A percentile compares a stretch with the other conserved stretches of the same genome.
Evolutionary conservation across 169 alveolate genomes (phyloP).

Genomic region (Cryptosporidium sp.): DNA sequence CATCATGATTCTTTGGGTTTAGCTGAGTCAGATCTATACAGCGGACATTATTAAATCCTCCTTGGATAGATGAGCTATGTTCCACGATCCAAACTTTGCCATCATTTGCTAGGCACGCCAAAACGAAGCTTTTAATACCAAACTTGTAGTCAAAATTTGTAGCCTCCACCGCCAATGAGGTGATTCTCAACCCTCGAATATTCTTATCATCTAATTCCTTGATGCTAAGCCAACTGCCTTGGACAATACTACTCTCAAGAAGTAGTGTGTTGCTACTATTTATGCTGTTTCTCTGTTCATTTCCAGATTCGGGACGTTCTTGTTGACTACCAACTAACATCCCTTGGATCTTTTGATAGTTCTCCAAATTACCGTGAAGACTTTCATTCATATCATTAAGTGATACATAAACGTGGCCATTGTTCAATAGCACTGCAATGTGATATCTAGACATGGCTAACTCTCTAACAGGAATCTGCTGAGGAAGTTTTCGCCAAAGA

Average conservation of each 20-base stretch:
- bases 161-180: constrained; percentile 1
- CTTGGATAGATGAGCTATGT: constrained; percentile 9
- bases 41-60: constrained; percentile 14
- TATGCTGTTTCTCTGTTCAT: constrained; percentile 30
- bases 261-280: constrained; percentile 43
- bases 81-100: constrained; percentile 50
- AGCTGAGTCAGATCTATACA: background rate
- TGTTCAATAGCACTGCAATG: constrained; percentile 54
- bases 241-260: constrained; percentile 27
- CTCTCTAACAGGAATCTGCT: constrained; percentile 63
- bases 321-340: background rate
- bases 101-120: constrained; percentile 23
- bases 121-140: constrained; percentile 40
- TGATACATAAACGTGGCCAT: constrained; percentile 70
- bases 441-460: constrained; percentile 60
- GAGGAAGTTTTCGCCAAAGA: constrained; percentile 64
- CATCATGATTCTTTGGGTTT: background rate
- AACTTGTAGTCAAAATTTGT: background rate
- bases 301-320: constrained; percentile 24
- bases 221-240: constrained; percentile 40
- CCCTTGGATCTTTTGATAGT: background rate
- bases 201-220: constrained; percentile 62
- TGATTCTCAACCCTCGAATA: constrained; percentile 47
- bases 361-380: background rate
- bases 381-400: constrained; percentile 41